A percentile compares a stretch with the other conserved stretches of the same genome.
Evolutionary conservation across 2,329 filamentous ascomycete genomes (phyloP).

Genomic region (Aspergillus uvarum): DNA sequence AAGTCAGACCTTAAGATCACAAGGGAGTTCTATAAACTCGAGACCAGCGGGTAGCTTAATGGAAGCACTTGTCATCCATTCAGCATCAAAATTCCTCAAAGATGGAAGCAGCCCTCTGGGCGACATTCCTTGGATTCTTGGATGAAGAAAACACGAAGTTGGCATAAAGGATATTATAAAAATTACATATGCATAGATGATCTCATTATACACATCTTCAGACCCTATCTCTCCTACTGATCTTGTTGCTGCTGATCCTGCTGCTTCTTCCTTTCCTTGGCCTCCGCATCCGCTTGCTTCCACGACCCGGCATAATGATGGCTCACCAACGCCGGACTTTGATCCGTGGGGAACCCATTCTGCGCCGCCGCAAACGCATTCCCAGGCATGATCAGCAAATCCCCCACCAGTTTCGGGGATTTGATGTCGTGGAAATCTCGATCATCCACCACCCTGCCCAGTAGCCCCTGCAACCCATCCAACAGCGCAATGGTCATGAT

Average conservation of each 20-base stretch:
- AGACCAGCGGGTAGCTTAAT: no score
- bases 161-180: no score
- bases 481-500: constrained; percentile 28
- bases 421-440: constrained; percentile 24
- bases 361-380: constrained; percentile 26
- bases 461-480: constrained; percentile 18
- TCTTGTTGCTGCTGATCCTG: neutral
- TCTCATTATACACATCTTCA: neutral
- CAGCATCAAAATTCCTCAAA: no score
- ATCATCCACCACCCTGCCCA: constrained; percentile 22
- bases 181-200: neutral
- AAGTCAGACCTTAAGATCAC: no score
- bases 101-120: no score
- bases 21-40: no score
- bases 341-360: constrained; percentile 21
- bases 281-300: constrained; percentile 19
- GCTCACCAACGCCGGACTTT: constrained; percentile 9
- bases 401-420: constrained; percentile 24
- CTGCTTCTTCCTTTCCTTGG: constrained; percentile 19
- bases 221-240: no score
- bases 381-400: constrained; percentile 29
- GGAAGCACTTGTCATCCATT: no score
- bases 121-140: no score
- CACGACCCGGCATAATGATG: constrained; percentile 23
- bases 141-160: no score